A percentile compares a stretch with the other conserved stretches of the same genome.
Evolutionary conservation across 192 early-diverging fungal genomes (phyloP).

Genomic region (Diversispora eburnea): DNA sequence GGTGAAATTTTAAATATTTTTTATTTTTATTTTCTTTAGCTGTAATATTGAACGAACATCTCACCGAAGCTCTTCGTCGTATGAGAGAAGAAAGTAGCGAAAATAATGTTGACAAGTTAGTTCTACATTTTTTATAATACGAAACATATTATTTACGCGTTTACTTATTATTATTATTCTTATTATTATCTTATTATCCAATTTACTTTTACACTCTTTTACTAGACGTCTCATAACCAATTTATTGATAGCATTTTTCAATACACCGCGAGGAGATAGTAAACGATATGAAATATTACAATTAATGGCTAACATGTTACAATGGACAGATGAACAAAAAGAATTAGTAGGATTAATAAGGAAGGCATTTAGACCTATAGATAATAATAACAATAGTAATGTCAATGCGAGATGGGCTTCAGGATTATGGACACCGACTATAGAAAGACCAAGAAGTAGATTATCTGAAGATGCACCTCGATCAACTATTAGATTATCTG

Average conservation of each 20-base stretch:
- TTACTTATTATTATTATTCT: constrained; percentile 4
- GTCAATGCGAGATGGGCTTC: background rate
- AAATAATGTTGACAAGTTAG: constrained; percentile 71
- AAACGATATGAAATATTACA: constrained; percentile 90
- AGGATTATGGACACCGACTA: constrained; percentile 43
- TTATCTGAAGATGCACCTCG: constrained; percentile 37
- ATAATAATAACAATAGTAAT: background rate
- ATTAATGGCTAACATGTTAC: constrained; percentile 84
- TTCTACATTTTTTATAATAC: background rate
- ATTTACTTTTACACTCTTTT: constrained; percentile 15
- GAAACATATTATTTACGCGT: background rate
- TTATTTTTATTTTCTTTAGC: constrained; percentile 40
- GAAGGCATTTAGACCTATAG: constrained; percentile 41
- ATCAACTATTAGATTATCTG: background rate
- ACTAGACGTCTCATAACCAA: constrained; percentile 82
- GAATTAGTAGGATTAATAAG: constrained; percentile 75
- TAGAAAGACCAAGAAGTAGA: constrained; percentile 44
- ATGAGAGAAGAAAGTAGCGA: constrained; percentile 75
- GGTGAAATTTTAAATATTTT: background rate
- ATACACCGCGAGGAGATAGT: constrained; percentile 79
- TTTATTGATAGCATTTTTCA: constrained; percentile 82
- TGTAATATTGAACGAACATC: constrained; percentile 82
- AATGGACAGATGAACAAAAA: constrained; percentile 86
- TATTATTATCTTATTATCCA: background rate
- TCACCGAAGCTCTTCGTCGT: constrained; percentile 88